Conservation (phyloP, 2,329 filamentous ascomycete genomes). For the Diaporthe helianthi region DNA sequence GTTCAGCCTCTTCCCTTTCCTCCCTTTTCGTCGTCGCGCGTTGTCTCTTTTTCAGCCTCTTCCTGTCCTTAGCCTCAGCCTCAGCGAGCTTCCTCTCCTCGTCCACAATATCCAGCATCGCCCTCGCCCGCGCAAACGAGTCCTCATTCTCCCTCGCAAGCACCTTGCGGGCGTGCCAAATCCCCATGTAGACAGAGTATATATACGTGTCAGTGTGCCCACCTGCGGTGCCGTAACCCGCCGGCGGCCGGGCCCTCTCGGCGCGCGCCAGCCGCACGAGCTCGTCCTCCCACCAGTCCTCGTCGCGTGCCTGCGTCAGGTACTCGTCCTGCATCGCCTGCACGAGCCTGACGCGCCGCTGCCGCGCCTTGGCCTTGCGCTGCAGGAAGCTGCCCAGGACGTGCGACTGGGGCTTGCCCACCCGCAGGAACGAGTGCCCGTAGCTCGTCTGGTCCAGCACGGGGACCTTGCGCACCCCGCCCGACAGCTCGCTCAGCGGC, state of each 20-base stretch:
- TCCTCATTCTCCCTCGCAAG: constrained; percentile 46
- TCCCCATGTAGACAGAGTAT: constrained; percentile 37
- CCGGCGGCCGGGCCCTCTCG: constrained; percentile 34
- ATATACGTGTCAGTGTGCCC: constrained; percentile 41
- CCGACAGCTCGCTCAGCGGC: constrained; percentile 56
- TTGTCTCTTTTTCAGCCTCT: constrained; percentile 38
- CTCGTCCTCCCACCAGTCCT: constrained; percentile 58
- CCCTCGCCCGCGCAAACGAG: constrained; percentile 49
- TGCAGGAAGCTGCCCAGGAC: constrained; percentile 65
- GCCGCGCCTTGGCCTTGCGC: constrained; percentile 55
- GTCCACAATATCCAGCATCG: constrained; percentile 50
- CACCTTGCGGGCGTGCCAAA: constrained; percentile 40
- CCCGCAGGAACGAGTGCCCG: constrained; percentile 69
- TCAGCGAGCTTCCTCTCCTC: constrained; percentile 46
- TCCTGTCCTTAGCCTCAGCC: constrained; percentile 40
- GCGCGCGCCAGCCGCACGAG: constrained; percentile 49
- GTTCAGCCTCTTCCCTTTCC: constrained; percentile 20
- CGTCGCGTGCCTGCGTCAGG: constrained; percentile 42
- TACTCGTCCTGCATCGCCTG: constrained; percentile 49
- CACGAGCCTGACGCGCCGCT: constrained; percentile 48
- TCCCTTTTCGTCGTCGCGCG: constrained; percentile 31
- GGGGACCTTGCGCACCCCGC: constrained; percentile 63
- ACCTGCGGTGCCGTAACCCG: constrained; percentile 46
- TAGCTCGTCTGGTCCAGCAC: constrained; percentile 56
- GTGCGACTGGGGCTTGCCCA: constrained; percentile 69